These are phyloP conservation scores for Tylopilus felleus DNA, from an alignment of 768 basidiomycete genomes.

Conservation along the genomic window DNA sequence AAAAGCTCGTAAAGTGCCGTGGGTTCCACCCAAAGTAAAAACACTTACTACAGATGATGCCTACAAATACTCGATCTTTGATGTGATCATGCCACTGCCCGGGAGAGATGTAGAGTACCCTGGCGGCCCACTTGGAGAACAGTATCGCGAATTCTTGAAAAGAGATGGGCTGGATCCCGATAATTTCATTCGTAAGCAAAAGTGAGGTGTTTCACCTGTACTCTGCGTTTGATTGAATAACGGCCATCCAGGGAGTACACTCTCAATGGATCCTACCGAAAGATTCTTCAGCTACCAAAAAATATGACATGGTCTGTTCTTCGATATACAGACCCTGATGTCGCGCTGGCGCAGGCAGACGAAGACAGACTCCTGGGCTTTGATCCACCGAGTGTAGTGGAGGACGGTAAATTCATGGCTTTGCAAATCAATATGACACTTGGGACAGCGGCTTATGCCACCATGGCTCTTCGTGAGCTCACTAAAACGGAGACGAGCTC, in stretches of 20 bases:
- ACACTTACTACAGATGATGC: slow-evolving; percentile 75
- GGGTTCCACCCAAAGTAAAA: slow-evolving; percentile 68
- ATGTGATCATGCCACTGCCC: slow-evolving; percentile 96
- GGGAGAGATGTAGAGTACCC: slow-evolving; percentile 95
- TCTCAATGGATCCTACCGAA: slow-evolving; percentile 89
- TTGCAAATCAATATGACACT: slow-evolving; percentile 83
- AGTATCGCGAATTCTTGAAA: slow-evolving; percentile 75
- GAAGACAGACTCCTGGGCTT: slow-evolving; percentile 88
- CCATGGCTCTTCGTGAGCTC: slow-evolving; percentile 94
- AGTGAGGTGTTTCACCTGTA: slow-evolving; percentile 42
- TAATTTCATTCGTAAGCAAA: slow-evolving; percentile 87
- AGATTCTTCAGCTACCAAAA: slow-evolving; percentile 82
- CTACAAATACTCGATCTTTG: slow-evolving; percentile 81
- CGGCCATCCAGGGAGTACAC: slow-evolving; percentile 71
- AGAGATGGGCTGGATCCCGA: slow-evolving; percentile 89
- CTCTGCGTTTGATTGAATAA: slow-evolving; percentile 6
- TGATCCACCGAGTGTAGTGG: slow-evolving; percentile 61
- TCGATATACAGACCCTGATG: slow-evolving; percentile 90
- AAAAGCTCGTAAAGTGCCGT: slow-evolving; percentile 38
- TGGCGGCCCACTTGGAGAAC: slow-evolving; percentile 80
- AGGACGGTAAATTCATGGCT: slow-evolving; percentile 82
- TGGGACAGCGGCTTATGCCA: slow-evolving; percentile 92
- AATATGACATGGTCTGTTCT: slow-evolving; percentile 79
- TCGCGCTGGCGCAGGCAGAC: slow-evolving; percentile 89
- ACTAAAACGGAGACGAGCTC: slow-evolving; percentile 95